Conservation (phyloP, 768 basidiomycete genomes). For the Hericium coralloides region DNA sequence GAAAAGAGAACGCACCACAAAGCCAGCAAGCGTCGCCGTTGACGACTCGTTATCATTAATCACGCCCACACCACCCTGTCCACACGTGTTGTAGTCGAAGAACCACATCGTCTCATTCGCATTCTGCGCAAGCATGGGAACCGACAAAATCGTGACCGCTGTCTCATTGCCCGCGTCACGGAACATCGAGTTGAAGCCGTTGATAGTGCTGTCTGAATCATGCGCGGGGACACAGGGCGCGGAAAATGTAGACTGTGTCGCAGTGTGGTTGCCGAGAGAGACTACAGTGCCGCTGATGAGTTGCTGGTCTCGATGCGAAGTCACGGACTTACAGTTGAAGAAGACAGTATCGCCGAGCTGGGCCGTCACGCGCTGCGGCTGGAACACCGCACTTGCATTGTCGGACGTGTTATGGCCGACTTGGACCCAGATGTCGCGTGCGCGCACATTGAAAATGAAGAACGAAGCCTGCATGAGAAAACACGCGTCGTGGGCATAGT, state of each 20-base stretch:
- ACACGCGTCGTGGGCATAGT: too few relatives aligned
- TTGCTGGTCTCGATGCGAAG: too few relatives aligned
- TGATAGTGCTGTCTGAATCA: slow-evolving; percentile 36
- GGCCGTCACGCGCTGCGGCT: slow-evolving; percentile 35
- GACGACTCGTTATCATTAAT: slow-evolving; percentile 45
- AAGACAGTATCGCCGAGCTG: slow-evolving; percentile 37
- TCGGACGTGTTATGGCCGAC: slow-evolving; percentile 37
- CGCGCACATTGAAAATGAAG: slow-evolving; percentile 15
- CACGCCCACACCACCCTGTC: slow-evolving; percentile 49
- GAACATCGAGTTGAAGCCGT: slow-evolving; percentile 51
- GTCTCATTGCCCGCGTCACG: slow-evolving; percentile 40
- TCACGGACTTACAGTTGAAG: slow-evolving; percentile 47
- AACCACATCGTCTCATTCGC: slow-evolving; percentile 47
- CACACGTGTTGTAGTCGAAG: slow-evolving; percentile 47
- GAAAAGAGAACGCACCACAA: slow-evolving; percentile 29
- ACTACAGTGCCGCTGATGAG: slow-evolving; percentile 39
- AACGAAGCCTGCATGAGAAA: slow-evolving; percentile 5
- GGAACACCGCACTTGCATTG: slow-evolving; percentile 37
- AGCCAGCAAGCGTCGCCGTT: slow-evolving; percentile 29
- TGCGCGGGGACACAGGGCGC: slow-evolving; percentile 45
- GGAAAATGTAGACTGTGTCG: slow-evolving; percentile 47
- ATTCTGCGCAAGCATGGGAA: slow-evolving; percentile 35
- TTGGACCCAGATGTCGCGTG: slow-evolving; percentile 34
- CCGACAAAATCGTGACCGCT: slow-evolving; percentile 33
- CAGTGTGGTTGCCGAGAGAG: slow-evolving; percentile 20